Evolutionary conservation across 2,329 filamentous ascomycete genomes (phyloP).

Genomic region (Gliomastix tumulicola): DNA sequence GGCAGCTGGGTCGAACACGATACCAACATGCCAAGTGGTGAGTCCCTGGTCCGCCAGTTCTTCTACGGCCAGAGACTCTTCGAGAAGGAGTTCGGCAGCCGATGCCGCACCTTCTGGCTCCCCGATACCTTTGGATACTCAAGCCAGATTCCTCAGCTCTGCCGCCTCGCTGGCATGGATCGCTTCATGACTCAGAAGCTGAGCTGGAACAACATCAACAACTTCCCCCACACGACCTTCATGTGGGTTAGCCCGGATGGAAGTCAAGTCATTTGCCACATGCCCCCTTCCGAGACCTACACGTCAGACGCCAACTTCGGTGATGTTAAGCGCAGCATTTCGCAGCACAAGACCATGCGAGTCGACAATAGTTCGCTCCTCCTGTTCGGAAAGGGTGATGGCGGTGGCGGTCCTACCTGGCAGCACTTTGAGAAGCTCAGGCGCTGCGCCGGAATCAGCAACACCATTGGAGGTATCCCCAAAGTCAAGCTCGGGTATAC

Average conservation of each 20-base stretch:
- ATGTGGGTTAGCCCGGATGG: constrained; percentile 97
- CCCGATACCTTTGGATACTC: constrained; percentile 98
- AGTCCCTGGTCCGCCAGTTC: constrained; percentile 90
- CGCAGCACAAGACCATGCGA: constrained; percentile 92
- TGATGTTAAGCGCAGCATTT: constrained; percentile 82
- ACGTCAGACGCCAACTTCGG: constrained; percentile 92
- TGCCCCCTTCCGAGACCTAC: constrained; percentile 94
- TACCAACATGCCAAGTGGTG: constrained; percentile 93
- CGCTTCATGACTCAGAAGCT: constrained; percentile 97
- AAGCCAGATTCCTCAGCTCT: constrained; percentile 87
- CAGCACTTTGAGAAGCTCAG: constrained; percentile 92
- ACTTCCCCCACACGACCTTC: constrained; percentile 97
- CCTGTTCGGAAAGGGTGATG: constrained; percentile 94
- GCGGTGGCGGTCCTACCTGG: constrained; percentile 90
- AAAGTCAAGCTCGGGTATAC: constrained; percentile 83
- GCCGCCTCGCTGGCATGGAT: constrained; percentile 89
- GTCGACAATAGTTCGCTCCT: constrained; percentile 85
- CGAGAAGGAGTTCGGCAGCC: constrained; percentile 82
- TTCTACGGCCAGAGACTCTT: constrained; percentile 94
- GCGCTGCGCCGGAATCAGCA: constrained; percentile 83
- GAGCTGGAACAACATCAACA: constrained; percentile 99
- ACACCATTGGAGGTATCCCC: constrained; percentile 72
- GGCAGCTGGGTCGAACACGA: constrained; percentile 99
- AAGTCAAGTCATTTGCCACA: constrained; percentile 94
- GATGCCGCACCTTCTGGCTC: constrained; percentile 91